Percentiles rank a stretch among this genome's conserved stretches.
Conservation (phyloP, 306 rosid species). For the Acacia crassicarpa region DNA sequence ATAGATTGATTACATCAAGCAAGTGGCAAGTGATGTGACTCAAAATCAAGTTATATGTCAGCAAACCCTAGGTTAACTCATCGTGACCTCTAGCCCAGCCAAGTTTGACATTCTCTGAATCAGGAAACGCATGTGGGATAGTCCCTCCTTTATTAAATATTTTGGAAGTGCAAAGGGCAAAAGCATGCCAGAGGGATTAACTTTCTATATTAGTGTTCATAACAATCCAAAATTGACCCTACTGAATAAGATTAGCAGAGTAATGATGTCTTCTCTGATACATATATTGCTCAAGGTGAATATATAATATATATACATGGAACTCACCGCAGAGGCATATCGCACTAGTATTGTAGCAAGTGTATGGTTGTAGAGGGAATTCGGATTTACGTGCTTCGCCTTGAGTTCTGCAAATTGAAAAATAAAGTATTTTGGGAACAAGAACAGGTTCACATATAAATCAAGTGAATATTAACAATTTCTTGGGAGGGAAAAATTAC, state of each 20-base stretch:
- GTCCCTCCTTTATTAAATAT: conserved; percentile 14
- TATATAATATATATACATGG: not conserved
- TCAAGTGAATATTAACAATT: not conserved
- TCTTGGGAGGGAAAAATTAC: not conserved
- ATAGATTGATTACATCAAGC: conserved; percentile 19
- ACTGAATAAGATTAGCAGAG: conserved; percentile 13
- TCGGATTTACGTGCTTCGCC: conserved; percentile 25
- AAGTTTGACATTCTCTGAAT: conserved; percentile 21
- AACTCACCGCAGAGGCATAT: conserved; percentile 87
- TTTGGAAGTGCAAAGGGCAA: conserved; percentile 25
- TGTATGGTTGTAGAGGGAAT: conserved; percentile 61
- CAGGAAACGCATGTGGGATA: conserved; percentile 9
- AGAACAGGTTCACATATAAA: not conserved
- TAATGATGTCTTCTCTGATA: conserved; percentile 6
- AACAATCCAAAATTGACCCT: conserved; percentile 14
- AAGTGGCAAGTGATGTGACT: conserved; percentile 15
- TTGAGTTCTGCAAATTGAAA: conserved; percentile 52
- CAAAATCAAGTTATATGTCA: conserved; percentile 13
- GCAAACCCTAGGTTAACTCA: not conserved
- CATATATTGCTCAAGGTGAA: conserved; percentile 8
- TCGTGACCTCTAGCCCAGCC: conserved; percentile 9
- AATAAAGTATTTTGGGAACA: not conserved
- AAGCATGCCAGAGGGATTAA: not conserved
- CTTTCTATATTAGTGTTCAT: conserved; percentile 11
- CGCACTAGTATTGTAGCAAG: conserved; percentile 73